Percentiles rank a stretch among this genome's conserved stretches.
phyloP scores from a whole-genome alignment of 345 rosid species.

The Ceriops zippeliana region DNA sequence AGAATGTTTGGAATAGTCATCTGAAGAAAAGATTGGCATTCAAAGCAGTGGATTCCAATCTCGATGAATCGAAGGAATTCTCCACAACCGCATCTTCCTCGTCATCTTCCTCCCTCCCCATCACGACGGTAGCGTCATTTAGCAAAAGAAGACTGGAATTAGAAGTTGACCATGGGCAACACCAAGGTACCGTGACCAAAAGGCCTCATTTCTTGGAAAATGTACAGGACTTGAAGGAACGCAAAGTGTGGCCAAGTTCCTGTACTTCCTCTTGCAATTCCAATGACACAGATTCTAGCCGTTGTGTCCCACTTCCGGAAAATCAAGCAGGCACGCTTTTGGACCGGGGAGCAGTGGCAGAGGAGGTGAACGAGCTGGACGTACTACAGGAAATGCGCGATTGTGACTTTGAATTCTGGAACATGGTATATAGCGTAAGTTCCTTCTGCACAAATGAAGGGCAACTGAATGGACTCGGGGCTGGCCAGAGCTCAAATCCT shows the following conservation, averaged over 20 bases:
- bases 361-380: slow-evolving; percentile 66
- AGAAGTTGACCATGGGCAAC: slow-evolving; percentile 10
- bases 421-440: slow-evolving; percentile 50
- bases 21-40: slow-evolving; percentile 52
- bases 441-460: slow-evolving; percentile 16
- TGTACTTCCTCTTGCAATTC: slow-evolving; percentile 39
- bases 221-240: slow-evolving; percentile 16
- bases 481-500: slow-evolving; percentile 19
- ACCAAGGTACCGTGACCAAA: slow-evolving; percentile 20
- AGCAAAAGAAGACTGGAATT: not conserved
- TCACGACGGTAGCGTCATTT: slow-evolving; percentile 10
- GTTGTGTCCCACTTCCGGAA: slow-evolving; percentile 9
- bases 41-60: slow-evolving; percentile 1
- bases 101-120: slow-evolving; percentile 29
- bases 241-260: slow-evolving; percentile 32
- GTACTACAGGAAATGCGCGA: slow-evolving; percentile 19
- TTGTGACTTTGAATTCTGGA: slow-evolving; percentile 65
- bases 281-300: slow-evolving; percentile 20
- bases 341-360: slow-evolving; percentile 14
- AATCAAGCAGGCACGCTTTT: slow-evolving; percentile 13
- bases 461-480: slow-evolving; percentile 18
- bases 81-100: slow-evolving; percentile 10
- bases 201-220: slow-evolving; percentile 10
- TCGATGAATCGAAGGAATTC: slow-evolving; percentile 26
- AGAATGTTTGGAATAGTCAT: slow-evolving; percentile 90